Percentiles rank a stretch among this genome's conserved stretches.
Evolutionary conservation across 2,329 filamentous ascomycete species (phyloP).

Genomic region (Ophiostoma angusticollis): DNA sequence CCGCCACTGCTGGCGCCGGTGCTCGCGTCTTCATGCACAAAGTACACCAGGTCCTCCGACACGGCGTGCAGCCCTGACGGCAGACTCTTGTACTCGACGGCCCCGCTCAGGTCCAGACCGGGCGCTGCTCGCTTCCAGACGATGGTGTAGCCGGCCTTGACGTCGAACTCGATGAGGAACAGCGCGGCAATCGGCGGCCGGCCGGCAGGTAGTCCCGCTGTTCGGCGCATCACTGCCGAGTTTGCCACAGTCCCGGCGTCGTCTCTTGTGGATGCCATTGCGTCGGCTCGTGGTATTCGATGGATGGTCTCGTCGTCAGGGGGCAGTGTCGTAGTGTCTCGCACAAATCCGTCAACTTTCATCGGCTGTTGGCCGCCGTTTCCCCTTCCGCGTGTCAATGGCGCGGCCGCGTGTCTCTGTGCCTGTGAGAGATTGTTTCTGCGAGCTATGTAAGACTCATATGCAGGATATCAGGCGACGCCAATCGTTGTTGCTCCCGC

Average conservation of each 20-base stretch:
- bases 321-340: background rate
- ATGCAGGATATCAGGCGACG: too few species aligned
- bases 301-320: background rate
- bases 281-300: background rate
- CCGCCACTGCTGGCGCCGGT: conserved; percentile 19
- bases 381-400: too few species aligned
- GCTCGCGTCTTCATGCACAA: conserved; percentile 57
- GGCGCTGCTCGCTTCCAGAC: conserved; percentile 68
- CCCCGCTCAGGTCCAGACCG: conserved; percentile 64
- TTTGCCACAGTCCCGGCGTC: background rate
- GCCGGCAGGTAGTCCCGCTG: conserved; percentile 24
- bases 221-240: background rate
- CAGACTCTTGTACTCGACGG: conserved; percentile 91
- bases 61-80: conserved; percentile 89
- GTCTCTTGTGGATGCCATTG: background rate
- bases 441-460: too few species aligned
- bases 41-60: conserved; percentile 81
- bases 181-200: conserved; percentile 58
- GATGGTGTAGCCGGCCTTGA: conserved; percentile 83
- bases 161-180: conserved; percentile 84
- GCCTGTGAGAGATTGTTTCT: too few species aligned
- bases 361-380: too few species aligned
- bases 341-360: too few species aligned
- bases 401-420: too few species aligned
- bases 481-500: too few species aligned